Evolutionary conservation across 1,284 basidiomycete species (phyloP), one percentile per base, ranked within the genome.

Genomic region (Coniophora puteana): DNA sequence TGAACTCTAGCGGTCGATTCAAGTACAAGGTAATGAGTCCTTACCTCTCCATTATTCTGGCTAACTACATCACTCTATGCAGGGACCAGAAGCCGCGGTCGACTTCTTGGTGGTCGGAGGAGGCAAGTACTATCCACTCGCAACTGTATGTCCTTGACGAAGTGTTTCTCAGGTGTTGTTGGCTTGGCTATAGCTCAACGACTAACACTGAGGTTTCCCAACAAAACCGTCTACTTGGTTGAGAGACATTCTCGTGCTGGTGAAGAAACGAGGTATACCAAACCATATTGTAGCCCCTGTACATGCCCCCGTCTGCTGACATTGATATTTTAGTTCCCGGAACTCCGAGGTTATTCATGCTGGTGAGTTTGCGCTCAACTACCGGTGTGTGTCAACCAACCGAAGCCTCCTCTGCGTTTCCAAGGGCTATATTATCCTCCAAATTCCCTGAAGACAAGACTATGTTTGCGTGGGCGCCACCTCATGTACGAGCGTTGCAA

Each of bases 321-420:
- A 12, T 11, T 20, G 25, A 22, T 18, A 20, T 3, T 14, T 17
- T 45, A 93, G 90, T 59, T 93, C 93, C 27, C 82, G 95, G 16
- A 97, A 97, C 60, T 95, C 92, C 1, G 95, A 98, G 57, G 95
- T 99, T 12, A 88, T 97, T 31, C 94, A 97, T 65, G 90, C 91
- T 46, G 90, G 89, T 80, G 54, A 41, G 57, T 51, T 26, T 20
- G 21, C 29, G 25, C 33, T 21, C 16, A 35, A 23, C 12, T 22
- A 28, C 26, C 4, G 38, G 28, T 20, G 24, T 41, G 29, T 25
- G 4, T 21, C 2, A 35, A 42, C 24, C 25, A 13, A 12, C 17
- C n/a, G n/a, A 31, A 8, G 7, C 8, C 29, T 6, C 8, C 10
- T 27, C n/a, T 23, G 21, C 23, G 13, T n/a, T 35, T 29, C n/a